Conservation (phyloP, 73 alveolate genomes). For the Blepharisma japonicum region DNA sequence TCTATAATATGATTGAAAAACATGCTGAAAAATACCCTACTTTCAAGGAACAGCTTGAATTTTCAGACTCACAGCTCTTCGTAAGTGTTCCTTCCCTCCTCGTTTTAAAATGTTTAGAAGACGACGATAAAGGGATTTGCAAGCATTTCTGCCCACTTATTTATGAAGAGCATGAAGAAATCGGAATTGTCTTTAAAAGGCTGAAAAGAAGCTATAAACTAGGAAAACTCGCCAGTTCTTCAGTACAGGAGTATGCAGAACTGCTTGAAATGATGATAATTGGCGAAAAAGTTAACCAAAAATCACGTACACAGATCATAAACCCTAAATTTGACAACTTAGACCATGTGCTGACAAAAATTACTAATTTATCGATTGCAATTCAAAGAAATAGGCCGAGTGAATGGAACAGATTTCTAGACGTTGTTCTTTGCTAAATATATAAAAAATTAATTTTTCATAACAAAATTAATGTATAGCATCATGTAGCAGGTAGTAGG, state of each 20-base stretch:
- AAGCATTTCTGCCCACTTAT: conserved; percentile 58
- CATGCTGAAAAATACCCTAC: conserved; percentile 60
- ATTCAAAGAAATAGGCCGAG: conserved; percentile 62
- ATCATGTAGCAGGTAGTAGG: conserved; percentile 36
- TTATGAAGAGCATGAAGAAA: conserved; percentile 47
- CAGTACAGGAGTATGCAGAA: background rate
- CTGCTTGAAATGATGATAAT: background rate
- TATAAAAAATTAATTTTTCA: too few species aligned
- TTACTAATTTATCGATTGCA: conserved; percentile 60
- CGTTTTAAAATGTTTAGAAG: conserved; percentile 54
- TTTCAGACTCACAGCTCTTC: conserved; percentile 66
- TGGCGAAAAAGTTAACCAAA: background rate
- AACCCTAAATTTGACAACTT: conserved; percentile 20
- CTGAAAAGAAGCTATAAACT: background rate
- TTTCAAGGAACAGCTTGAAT: conserved; percentile 58
- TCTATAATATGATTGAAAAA: conserved; percentile 57
- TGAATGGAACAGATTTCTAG: conserved; percentile 75
- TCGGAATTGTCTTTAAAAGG: background rate
- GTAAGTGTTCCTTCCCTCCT: conserved; percentile 68
- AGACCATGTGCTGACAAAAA: conserved; percentile 42
- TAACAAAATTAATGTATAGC: too few species aligned
- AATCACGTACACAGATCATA: background rate
- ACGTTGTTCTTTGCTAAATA: conserved; percentile 44
- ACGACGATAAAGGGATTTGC: conserved; percentile 72
- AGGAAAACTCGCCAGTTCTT: conserved; percentile 11